Conservation (phyloP, 257 asterid genomes). For the Gynochthodes officinalis region DNA sequence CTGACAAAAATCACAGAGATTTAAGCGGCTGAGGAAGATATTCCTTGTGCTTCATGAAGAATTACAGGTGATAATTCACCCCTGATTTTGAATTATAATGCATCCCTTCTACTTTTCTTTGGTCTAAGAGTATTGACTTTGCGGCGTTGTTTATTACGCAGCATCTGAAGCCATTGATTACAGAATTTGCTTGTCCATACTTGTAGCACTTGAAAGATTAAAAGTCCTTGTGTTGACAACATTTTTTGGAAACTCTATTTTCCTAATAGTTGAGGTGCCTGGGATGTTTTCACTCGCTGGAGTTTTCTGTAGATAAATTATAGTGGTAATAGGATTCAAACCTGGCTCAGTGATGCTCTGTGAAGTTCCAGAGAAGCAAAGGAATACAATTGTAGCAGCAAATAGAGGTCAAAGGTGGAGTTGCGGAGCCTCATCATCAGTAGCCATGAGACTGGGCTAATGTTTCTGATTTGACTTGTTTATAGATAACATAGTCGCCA, state of each 20-base stretch:
- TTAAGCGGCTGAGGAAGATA: conserved; percentile 70
- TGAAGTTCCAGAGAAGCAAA: background rate
- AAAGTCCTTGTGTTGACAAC: conserved; percentile 8
- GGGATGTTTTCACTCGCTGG: background rate
- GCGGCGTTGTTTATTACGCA: conserved; percentile 30
- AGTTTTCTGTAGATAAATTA: conserved; percentile 9
- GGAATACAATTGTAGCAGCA: background rate
- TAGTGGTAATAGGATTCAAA: background rate
- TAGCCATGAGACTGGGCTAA: background rate
- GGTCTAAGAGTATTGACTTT: conserved; percentile 14
- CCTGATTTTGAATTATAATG: background rate
- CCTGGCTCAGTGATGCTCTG: background rate
- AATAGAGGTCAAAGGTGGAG: conserved; percentile 1
- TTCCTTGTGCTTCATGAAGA: conserved; percentile 76
- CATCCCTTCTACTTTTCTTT: conserved; percentile 7
- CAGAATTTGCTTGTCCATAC: conserved; percentile 58
- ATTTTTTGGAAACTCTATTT: conserved; percentile 8
- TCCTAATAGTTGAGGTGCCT: background rate
- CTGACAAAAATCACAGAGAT: conserved; percentile 53
- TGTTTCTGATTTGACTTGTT: background rate
- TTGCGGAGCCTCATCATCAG: background rate
- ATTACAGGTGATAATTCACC: conserved; percentile 49
- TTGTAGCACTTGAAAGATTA: conserved; percentile 34
- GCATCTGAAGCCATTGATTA: conserved; percentile 82
- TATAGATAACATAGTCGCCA: background rate